Evolutionary conservation across 768 basidiomycete species (phyloP), one percentile per base, ranked within the genome.

Genomic region (Coprinopsis cinerea): DNA sequence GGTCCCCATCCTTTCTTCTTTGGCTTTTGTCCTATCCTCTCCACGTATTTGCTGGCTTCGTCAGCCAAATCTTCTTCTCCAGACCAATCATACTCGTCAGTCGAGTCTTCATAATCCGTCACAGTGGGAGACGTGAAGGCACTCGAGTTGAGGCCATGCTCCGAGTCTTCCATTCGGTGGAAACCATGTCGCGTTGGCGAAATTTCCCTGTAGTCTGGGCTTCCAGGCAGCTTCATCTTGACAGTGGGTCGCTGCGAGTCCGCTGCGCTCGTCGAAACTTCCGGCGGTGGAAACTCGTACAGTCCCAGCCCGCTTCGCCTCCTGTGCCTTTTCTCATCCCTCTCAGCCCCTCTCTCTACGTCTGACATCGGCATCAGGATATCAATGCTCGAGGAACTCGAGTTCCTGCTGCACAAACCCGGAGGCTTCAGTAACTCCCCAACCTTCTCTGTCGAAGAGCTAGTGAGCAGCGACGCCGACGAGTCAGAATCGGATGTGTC

Each of bases 21-120:
- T 11, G 68, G 59, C 48, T 67, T 68, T 4, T 68, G 61, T 22
- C 84, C 83, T 69, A 84, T 81, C 52, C 74, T 66, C 50, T 81
- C 66, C 60, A 75, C 77, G 44, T 82, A 85, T 59, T 80, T 82
- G 37, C 79, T 78, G 54, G 84, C 83, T 58, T 85, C 74, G 53
- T 88, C 81, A 0, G 74, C 77, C 15, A 91, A 68, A 58, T 90
- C 85, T 48, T 87, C 87, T 54, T 90, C 88, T 15, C 72, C 83
- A 32, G 81, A 83, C 87, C 87, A 88, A 60, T 90, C 82, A 51
- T 82, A 87, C 7, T 52, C 51, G n/a, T 78, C 73, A 1, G 75
- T 70, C 0, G 76, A 74, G 10, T 77, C 77, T 18, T 84, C 81
- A 9, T 82, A 83, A 44, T 85, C 82, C 2, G 76, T 78, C 34